Evolutionary conservation across 2,329 filamentous ascomycete species (phyloP).

Genomic region (Zymoseptoria brevis): DNA sequence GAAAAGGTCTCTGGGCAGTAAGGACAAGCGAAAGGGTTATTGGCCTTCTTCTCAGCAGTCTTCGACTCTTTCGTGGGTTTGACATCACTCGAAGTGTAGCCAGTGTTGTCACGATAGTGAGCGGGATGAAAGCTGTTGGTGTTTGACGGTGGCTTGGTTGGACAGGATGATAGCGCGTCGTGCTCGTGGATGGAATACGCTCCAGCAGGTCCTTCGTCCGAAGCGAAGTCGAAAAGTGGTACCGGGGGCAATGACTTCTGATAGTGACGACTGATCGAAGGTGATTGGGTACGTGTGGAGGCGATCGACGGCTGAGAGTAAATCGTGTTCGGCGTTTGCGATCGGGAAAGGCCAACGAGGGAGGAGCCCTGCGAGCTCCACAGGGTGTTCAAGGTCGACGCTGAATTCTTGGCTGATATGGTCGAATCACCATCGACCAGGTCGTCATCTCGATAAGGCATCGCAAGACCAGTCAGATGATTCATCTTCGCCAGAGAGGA

Average conservation of each 20-base stretch:
- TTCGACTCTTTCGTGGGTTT: neutral
- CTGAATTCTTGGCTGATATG: neutral
- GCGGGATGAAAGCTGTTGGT: neutral
- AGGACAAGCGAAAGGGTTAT: neutral
- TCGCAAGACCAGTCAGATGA: neutral
- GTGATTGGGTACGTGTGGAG: neutral
- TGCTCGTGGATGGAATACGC: neutral
- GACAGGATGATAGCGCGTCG: no score
- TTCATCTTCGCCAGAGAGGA: neutral
- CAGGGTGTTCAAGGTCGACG: neutral
- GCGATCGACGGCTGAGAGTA: neutral
- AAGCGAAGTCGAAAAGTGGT: neutral
- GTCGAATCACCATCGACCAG: neutral
- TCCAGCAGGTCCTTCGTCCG: neutral
- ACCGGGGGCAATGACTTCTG: neutral
- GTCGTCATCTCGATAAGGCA: neutral
- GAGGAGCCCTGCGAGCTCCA: neutral
- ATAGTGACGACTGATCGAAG: neutral
- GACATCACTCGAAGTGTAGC: neutral
- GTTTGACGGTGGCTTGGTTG: neutral
- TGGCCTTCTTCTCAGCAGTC: neutral
- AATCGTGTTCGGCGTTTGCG: neutral
- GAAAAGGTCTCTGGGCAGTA: neutral
- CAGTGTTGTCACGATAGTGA: neutral
- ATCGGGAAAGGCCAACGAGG: neutral